Percentiles rank a stretch among this genome's conserved stretches.
phyloP scores from a whole-genome alignment of 1,284 basidiomycete genomes.

The Melampsora larici-populina region DNA sequence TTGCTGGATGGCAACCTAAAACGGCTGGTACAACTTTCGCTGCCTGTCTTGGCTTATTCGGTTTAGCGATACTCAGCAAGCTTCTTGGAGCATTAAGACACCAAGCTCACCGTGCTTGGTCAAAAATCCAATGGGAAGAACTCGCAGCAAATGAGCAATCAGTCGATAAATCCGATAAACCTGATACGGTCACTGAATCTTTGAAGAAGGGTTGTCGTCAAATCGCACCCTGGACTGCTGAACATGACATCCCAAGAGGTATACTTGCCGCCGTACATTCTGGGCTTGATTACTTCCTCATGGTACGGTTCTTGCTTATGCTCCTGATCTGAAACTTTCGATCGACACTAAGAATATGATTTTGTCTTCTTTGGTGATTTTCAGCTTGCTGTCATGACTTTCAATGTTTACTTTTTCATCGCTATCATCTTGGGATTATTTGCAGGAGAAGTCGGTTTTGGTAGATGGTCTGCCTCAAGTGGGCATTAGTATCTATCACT shows the following conservation, averaged over 20 bases:
- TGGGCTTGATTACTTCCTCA: slow-evolving; percentile 33
- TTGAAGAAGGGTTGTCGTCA: not conserved
- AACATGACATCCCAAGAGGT: slow-evolving; percentile 32
- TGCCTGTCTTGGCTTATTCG: slow-evolving; percentile 37
- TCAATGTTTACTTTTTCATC: slow-evolving; percentile 36
- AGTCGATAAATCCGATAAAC: slow-evolving; percentile 8
- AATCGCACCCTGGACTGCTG: slow-evolving; percentile 12
- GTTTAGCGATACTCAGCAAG: slow-evolving; percentile 14
- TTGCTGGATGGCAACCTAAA: slow-evolving; percentile 23
- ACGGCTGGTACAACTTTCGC: slow-evolving; percentile 19
- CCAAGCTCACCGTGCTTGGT: slow-evolving; percentile 34
- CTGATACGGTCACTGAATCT: not conserved
- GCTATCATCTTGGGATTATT: slow-evolving; percentile 33
- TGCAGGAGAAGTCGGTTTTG: slow-evolving; percentile 27
- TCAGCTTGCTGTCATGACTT: slow-evolving; percentile 41
- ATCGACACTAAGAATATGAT: not conserved
- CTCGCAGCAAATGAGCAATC: not conserved
- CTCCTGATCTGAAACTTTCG: not conserved
- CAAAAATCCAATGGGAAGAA: slow-evolving; percentile 22
- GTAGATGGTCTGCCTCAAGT: not conserved
- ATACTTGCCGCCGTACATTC: slow-evolving; percentile 26
- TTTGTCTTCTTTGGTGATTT: not conserved
- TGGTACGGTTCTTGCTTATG: slow-evolving; percentile 6
- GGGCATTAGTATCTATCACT: no score
- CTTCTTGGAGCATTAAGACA: slow-evolving; percentile 28